A percentile compares a stretch with the other conserved stretches of the same genome.
Conservation (phyloP, 179 eudicot genomes). For the Gypsophila paniculata region DNA sequence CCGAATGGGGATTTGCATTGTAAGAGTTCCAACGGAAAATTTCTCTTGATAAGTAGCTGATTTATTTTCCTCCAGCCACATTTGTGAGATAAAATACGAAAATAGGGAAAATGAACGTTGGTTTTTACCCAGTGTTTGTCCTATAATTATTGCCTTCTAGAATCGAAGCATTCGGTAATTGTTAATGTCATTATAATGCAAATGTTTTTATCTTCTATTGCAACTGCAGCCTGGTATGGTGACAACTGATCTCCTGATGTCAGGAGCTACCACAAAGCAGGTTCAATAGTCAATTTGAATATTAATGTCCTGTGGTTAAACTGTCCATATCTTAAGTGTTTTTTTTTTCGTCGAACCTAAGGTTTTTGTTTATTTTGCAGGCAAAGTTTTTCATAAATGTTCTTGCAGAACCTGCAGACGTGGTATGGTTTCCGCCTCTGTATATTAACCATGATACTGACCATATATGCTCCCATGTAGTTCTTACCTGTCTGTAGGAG, state of each 20-base stretch:
- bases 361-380: conserved; percentile 42
- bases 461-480: background rate
- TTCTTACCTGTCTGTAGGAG: conserved; percentile 1
- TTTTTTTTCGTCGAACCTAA: background rate
- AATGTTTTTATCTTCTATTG: conserved; percentile 12
- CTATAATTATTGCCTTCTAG: background rate
- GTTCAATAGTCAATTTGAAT: conserved; percentile 24
- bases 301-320: background rate
- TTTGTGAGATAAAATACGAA: background rate
- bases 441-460: background rate
- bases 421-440: conserved; percentile 43
- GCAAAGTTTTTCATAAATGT: conserved; percentile 95
- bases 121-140: background rate
- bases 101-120: background rate
- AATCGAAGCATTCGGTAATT: background rate
- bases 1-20: background rate
- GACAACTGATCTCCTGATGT: conserved; percentile 78
- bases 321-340: background rate
- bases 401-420: conserved; percentile 95
- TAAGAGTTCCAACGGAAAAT: background rate
- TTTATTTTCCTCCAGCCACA: background rate
- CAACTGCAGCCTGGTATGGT: conserved; percentile 79
- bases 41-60: background rate
- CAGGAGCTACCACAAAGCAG: conserved; percentile 88
- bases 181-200: background rate